A percentile compares a stretch with the other conserved stretches of the same genome.
Evolutionary conservation across 805 yeast genomes (phyloP).

Genomic region (Myxozyma neglecta): DNA sequence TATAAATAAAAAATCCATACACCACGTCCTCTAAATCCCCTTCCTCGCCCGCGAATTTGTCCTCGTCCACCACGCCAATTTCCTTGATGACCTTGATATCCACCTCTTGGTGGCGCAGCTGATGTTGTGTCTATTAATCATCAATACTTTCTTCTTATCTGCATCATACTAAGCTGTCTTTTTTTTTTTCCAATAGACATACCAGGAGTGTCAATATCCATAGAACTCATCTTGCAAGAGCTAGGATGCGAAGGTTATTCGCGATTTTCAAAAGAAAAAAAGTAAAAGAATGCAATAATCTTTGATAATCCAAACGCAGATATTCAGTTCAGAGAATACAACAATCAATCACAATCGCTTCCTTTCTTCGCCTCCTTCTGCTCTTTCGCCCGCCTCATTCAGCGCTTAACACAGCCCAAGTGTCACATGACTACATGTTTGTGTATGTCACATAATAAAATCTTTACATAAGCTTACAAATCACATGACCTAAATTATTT

Average conservation of each 20-base stretch:
- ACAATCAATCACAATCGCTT: background rate
- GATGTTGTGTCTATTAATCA: too few species aligned
- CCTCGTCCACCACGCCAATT: too few species aligned
- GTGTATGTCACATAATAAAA: background rate
- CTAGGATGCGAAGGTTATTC: background rate
- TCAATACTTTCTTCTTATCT: too few species aligned
- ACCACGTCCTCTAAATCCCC: constrained; percentile 1
- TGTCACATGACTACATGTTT: background rate
- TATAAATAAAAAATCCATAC: background rate
- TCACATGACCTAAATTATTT: background rate
- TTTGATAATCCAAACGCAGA: background rate
- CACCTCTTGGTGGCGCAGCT: too few species aligned
- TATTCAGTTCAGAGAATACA: background rate
- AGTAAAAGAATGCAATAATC: background rate
- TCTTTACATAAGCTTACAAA: background rate
- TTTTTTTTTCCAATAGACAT: background rate
- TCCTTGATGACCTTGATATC: too few species aligned
- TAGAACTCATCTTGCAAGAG: constrained; percentile 14
- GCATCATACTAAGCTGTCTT: background rate
- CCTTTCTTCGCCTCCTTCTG: background rate
- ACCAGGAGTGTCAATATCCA: constrained; percentile 22
- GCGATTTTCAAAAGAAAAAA: background rate
- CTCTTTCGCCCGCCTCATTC: background rate
- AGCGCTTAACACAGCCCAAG: background rate
- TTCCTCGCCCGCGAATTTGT: background rate